Base-by-base conservation (phyloP, 768 basidiomycete species). In the Agaricus sinodeliciosus region DNA sequence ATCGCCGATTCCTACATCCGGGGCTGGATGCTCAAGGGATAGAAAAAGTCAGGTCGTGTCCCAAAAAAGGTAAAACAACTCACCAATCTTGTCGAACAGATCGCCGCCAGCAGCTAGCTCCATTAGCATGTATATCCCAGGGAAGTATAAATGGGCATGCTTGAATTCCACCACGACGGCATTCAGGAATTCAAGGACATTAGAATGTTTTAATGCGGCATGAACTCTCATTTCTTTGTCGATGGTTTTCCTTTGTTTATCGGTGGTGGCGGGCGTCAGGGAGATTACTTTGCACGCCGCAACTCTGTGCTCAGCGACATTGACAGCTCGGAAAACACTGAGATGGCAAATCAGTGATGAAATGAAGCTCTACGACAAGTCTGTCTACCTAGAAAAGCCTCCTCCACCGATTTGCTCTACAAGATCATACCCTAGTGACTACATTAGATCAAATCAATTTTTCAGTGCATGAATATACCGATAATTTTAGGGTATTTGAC, bases 1-100 rank as follows among this genome's bases (percentile, higher is more conserved):
- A 54, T 94, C 87, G 19, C 80, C 78, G 2, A 94, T 76, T 4
- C 96, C 96, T 6, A 90, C 75, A 65, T 98, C 91, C 1, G 96
- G 94, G 2, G 86, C 96, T 98, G 59, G 13, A 46, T 16, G 53
- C 18, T 51, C 36, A 35, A 48, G 41, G 27, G 22, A 22, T 3
- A 31, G 8, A 11, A 8, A 19, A 37, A 28, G 49, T 12, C 4
- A 43, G 47, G 22, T 45, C 18, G 18, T 16, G 16, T 28, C 48
- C 54, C 42, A 9, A 28, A 16, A 40, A 37, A 51, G 19, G 15
- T 19, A 16, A 42, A 9, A 25, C 19, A 11, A 58, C 87, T 40
- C 62, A 95, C 95, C 90, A 48, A 99, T 99, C 74, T 97, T 99
- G 68, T 99, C 96, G 66, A 99, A 99, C 28, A 99, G 70, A 67